phyloP scores from a whole-genome alignment of 129 eudicot species.

The Ambrosia trifida region DNA sequence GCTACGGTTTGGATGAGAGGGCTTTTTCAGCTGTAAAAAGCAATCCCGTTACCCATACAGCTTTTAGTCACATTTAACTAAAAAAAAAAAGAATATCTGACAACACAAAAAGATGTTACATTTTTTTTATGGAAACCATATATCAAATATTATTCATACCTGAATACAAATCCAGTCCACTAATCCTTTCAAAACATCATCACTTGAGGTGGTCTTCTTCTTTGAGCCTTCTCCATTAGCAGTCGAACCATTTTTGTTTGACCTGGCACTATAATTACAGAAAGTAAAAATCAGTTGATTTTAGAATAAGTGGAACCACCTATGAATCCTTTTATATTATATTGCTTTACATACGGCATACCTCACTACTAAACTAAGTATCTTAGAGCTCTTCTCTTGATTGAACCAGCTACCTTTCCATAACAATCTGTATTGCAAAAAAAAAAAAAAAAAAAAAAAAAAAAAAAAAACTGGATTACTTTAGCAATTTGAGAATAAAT shows the following conservation, averaged over 20 bases:
- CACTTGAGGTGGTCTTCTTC: constrained; percentile 52
- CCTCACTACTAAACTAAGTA: constrained; percentile 82
- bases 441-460: constrained; percentile 17
- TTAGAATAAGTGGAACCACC: not conserved
- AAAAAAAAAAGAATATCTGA: not conserved
- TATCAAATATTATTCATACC: constrained; percentile 41
- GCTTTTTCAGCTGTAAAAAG: constrained; percentile 72
- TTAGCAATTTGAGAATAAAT: constrained; percentile 7
- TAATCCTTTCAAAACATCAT: constrained; percentile 79
- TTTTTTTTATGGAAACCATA: not conserved
- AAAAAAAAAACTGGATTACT: constrained; percentile 5
- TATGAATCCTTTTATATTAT: not conserved
- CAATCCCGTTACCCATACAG: constrained; percentile 1
- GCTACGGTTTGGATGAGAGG: constrained; percentile 83
- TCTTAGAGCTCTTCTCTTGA: constrained; percentile 96
- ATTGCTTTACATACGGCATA: constrained; percentile 58
- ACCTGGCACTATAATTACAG: constrained; percentile 57
- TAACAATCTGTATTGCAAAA: constrained; percentile 64
- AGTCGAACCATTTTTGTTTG: constrained; percentile 46
- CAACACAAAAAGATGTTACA: not conserved
- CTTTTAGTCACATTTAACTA: not conserved
- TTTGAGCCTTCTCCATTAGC: constrained; percentile 67
- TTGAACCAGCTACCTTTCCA: constrained; percentile 95
- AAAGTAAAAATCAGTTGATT: not conserved
- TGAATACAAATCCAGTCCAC: constrained; percentile 94